Evolutionary conservation across 441 rosid species (phyloP), one percentile per base, ranked within the genome.

Genomic region (Euphorbia corollata): DNA sequence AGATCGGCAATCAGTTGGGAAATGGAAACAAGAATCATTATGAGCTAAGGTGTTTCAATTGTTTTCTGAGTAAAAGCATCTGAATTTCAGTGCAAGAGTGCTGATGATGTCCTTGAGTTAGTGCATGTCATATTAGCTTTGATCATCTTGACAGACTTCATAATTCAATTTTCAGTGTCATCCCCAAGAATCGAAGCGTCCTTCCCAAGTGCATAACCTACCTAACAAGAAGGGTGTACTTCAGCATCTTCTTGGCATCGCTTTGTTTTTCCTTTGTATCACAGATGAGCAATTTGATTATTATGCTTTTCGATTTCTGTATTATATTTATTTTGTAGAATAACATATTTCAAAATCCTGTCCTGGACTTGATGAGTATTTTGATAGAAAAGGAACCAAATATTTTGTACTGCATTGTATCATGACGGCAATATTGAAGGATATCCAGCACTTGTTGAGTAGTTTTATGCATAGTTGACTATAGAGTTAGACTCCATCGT

Each of bases 111-210:
- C 18, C n/a, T 8, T 51, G 15, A 54, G 6, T 19, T 19, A 30
- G 62, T 22, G 6, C 15, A n/a, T 15, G 12, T 11, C 27, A 6
- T 36, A 20, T 22, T 39, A 19, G 1, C 32, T 27, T n/a, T 55
- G 13, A 39, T 56, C 38, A n/a, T 13, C 61, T 18, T 18, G 45
- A 63, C 30, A n/a, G 22, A 18, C 18, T 62, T 9, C 36, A 19
- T 69, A 47, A 13, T 53, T 61, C 69, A 55, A 58, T 68, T 11
- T 36, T 55, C 57, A 53, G 38, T 63, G 63, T 27, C 23, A 54
- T 41, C 63, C 45, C 16, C 50, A 59, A 12, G 59, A 45, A 24
- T 32, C 20, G 4, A 32, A 43, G 61, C 67, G 60, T 8, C 53
- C 48, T 4, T 27, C 18, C 43, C 43, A 54, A 32, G 47, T 47